Conservation (phyloP, 352 stramenopile species). For the Aphanomyces euteiches region DNA sequence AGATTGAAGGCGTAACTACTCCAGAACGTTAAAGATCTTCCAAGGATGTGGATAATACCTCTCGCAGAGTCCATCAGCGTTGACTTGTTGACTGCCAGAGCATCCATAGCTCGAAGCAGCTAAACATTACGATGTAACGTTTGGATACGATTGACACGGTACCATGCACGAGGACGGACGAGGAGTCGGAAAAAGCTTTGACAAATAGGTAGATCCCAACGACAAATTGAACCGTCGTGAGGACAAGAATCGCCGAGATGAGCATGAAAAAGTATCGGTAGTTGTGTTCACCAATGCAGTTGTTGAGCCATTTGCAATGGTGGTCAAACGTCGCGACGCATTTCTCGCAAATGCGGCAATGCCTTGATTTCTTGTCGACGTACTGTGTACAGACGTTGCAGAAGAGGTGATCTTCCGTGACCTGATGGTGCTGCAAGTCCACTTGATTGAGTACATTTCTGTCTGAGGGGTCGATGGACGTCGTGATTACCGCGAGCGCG, state of each 20-base stretch:
- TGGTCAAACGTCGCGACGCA: conserved; percentile 92
- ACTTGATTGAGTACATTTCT: conserved; percentile 49
- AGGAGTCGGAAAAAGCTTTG: conserved; percentile 12
- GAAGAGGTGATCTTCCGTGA: conserved; percentile 58
- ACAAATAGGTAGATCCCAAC: conserved; percentile 58
- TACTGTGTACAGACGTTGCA: conserved; percentile 88
- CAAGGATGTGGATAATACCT: background rate
- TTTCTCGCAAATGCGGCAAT: conserved; percentile 96
- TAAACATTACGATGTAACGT: background rate
- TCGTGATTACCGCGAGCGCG: conserved; percentile 53
- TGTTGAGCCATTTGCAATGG: conserved; percentile 93
- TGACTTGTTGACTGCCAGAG: background rate
- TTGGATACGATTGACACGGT: background rate
- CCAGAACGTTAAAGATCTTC: background rate
- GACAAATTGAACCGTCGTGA: conserved; percentile 66
- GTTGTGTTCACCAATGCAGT: conserved; percentile 90
- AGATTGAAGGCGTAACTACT: conserved; percentile 1
- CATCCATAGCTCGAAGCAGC: conserved; percentile 17
- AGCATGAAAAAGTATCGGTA: conserved; percentile 77
- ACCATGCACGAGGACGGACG: conserved; percentile 7
- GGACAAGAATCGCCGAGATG: conserved; percentile 56
- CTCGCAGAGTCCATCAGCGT: background rate
- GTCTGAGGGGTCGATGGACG: conserved; percentile 70
- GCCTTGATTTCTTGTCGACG: conserved; percentile 84
- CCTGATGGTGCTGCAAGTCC: conserved; percentile 10